phyloP scores from a whole-genome alignment of 139 green algal species.

The Chlamydomonas sp. region DNA sequence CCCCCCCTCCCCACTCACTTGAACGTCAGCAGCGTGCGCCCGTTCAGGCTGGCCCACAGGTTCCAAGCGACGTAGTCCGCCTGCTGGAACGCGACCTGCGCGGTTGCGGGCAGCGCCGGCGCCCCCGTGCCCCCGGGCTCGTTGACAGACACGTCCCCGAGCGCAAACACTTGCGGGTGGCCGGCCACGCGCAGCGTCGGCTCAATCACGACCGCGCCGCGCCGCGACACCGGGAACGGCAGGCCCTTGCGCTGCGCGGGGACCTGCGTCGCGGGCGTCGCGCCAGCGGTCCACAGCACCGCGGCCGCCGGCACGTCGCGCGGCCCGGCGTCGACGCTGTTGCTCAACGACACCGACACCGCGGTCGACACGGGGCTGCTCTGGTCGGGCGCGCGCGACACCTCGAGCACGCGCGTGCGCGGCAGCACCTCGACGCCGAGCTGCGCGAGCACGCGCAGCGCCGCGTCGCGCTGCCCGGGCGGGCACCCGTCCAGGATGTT shows the following conservation, averaged over 20 bases:
- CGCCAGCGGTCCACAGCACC: conserved; percentile 85
- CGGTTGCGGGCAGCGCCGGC: conserved; percentile 50
- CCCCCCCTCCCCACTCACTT: conserved; percentile 29
- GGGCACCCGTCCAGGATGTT: conserved; percentile 63
- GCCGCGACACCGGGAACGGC: conserved; percentile 60
- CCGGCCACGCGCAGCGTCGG: conserved; percentile 62
- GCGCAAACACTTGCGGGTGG: conserved; percentile 78
- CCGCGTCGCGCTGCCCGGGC: conserved; percentile 58
- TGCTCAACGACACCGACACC: no score
- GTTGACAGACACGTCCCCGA: conserved; percentile 72
- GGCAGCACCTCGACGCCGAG: conserved; percentile 59
- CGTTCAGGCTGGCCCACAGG: conserved; percentile 89
- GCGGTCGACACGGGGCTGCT: no score
- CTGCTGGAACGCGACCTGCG: conserved; percentile 96
- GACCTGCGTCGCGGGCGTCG: conserved; percentile 36
- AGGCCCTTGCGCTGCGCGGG: conserved; percentile 19
- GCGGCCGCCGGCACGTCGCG: conserved; percentile 62
- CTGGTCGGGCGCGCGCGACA: no score
- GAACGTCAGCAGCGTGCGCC: conserved; percentile 82
- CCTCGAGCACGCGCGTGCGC: no score
- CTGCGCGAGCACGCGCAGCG: conserved; percentile 38
- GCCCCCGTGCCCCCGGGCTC: background rate
- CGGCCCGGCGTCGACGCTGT: no score
- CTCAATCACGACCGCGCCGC: conserved; percentile 55
- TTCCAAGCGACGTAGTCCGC: conserved; percentile 98